A percentile compares a stretch with the other conserved stretches of the same genome.
Conservation (phyloP, 2,329 filamentous ascomycete species). For the Aspergillus tubingensis region DNA sequence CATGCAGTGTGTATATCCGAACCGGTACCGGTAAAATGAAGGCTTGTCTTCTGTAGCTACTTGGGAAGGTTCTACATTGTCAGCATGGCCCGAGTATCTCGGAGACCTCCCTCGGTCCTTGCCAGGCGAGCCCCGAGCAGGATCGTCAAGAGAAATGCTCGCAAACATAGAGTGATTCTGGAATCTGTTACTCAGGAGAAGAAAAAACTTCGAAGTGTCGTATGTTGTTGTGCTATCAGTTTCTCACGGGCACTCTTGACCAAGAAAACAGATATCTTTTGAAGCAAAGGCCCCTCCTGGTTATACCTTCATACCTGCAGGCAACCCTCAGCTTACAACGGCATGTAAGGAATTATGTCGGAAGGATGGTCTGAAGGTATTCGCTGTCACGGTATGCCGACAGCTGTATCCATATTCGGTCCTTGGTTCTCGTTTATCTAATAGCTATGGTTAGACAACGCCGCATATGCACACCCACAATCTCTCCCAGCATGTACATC, state of each 20-base stretch:
- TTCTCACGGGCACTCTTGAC: constrained; percentile 35
- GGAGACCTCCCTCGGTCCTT: constrained; percentile 36
- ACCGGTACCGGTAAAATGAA: constrained; percentile 25
- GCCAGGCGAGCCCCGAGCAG: constrained; percentile 38
- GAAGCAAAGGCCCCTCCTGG: constrained; percentile 57
- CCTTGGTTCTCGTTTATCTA: constrained; percentile 14
- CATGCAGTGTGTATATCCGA: constrained; percentile 11
- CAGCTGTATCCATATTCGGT: neutral
- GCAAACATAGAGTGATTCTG: constrained; percentile 59
- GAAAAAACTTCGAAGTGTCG: constrained; percentile 58
- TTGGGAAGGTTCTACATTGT: constrained; percentile 22
- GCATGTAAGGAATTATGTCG: constrained; percentile 63
- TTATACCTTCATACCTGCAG: constrained; percentile 64
- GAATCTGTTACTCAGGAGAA: constrained; percentile 61
- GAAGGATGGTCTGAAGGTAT: constrained; percentile 55
- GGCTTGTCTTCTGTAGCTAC: constrained; percentile 19
- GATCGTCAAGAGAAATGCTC: constrained; percentile 35
- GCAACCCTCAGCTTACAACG: constrained; percentile 60
- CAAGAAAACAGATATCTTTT: constrained; percentile 53
- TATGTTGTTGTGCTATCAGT: constrained; percentile 35
- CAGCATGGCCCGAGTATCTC: constrained; percentile 41
- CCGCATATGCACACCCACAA: constrained; percentile 53
- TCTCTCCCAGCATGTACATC: constrained; percentile 61
- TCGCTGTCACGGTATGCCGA: constrained; percentile 61
- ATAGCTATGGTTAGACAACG: constrained; percentile 45